phyloP scores from a whole-genome alignment of 179 eudicot species.

The Carnegiea gigantea region DNA sequence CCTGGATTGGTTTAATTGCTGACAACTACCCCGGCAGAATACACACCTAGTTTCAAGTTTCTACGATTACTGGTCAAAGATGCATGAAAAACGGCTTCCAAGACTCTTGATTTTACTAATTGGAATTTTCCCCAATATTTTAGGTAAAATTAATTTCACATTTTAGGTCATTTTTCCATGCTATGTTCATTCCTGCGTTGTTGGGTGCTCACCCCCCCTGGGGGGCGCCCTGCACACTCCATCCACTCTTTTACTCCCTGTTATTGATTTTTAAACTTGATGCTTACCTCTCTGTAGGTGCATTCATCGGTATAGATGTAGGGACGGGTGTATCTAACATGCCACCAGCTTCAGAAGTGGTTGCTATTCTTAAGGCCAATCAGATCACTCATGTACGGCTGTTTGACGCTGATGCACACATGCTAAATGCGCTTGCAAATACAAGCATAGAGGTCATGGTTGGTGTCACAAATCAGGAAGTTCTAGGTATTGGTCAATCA shows the following conservation, averaged over 20 bases:
- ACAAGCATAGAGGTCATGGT: conserved; percentile 78
- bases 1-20: not conserved
- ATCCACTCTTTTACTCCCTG: not conserved
- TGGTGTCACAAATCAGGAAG: conserved; percentile 68
- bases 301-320: conserved; percentile 71
- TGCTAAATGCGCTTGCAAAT: conserved; percentile 72
- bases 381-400: conserved; percentile 78
- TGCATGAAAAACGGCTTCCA: conserved; percentile 37
- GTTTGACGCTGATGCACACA: conserved; percentile 59
- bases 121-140: conserved; percentile 23
- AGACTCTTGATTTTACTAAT: conserved; percentile 29
- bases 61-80: conserved; percentile 23
- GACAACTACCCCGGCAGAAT: not conserved
- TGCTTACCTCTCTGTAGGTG: conserved; percentile 39
- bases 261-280: not conserved
- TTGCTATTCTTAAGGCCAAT: conserved; percentile 53
- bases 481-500: conserved; percentile 64
- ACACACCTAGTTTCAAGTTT: conserved; percentile 4
- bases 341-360: conserved; percentile 64
- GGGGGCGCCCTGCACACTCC: no score
- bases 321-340: conserved; percentile 62
- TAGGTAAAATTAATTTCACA: conserved; percentile 26
- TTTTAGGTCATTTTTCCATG: not conserved
- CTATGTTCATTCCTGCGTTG: not conserved
- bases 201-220: not conserved